A percentile compares a stretch with the other conserved stretches of the same genome.
phyloP scores from a whole-genome alignment of 1,284 basidiomycete genomes.

The Microbotryum violaceum region DNA sequence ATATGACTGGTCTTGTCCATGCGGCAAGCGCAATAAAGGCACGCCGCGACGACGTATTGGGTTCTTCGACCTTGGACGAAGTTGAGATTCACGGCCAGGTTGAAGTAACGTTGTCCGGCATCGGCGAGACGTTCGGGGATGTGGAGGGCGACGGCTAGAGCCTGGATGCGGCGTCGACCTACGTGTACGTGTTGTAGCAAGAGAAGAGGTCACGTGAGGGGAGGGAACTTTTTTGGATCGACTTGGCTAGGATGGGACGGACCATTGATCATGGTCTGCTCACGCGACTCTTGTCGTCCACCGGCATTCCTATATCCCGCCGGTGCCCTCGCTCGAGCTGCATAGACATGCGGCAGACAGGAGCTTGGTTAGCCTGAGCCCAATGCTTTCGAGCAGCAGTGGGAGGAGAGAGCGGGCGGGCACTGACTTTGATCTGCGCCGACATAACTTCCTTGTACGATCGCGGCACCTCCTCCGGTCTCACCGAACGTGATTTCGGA shows the following conservation, averaged over 20 bases:
- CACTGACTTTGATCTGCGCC: constrained; percentile 79
- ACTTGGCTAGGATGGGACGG: constrained; percentile 31
- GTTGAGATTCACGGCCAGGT: constrained; percentile 85
- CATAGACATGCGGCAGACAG: neutral
- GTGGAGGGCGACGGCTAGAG: constrained; percentile 66
- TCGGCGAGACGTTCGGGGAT: constrained; percentile 72
- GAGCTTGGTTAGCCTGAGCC: neutral
- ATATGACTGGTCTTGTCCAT: constrained; percentile 85
- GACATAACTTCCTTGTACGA: constrained; percentile 94
- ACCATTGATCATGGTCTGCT: constrained; percentile 85
- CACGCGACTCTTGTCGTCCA: constrained; percentile 63
- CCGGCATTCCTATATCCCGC: constrained; percentile 69
- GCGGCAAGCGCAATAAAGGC: constrained; percentile 88
- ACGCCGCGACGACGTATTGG: constrained; percentile 88
- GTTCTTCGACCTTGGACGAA: constrained; percentile 89
- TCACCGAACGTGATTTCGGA: constrained; percentile 91
- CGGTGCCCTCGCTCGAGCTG: constrained; percentile 68
- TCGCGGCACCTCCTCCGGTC: constrained; percentile 80
- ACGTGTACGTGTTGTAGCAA: neutral
- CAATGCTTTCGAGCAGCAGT: neutral
- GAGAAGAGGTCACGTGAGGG: neutral
- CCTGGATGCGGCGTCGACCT: constrained; percentile 76
- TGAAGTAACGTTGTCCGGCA: constrained; percentile 80
- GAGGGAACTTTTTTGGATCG: neutral
- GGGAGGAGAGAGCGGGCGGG: constrained; percentile 4